Percentiles rank a stretch among this genome's conserved stretches.
phyloP scores from a whole-genome alignment of 1,284 basidiomycete species.

The Puccinia novopanici region DNA sequence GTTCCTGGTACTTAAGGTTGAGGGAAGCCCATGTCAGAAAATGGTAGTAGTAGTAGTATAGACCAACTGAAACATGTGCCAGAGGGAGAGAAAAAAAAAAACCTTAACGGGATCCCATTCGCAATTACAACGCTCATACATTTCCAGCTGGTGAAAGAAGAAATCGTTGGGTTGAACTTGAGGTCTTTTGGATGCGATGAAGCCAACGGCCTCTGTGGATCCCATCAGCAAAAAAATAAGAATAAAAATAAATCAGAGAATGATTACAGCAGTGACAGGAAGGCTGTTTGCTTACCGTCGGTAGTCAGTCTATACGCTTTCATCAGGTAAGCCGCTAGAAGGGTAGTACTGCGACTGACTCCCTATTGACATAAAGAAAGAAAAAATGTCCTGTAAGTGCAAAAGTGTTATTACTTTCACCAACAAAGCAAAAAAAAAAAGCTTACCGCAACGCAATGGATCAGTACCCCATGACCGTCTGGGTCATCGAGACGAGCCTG shows the following conservation, averaged over 20 bases:
- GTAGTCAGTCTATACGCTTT: conserved; percentile 37
- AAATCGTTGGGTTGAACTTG: conserved; percentile 49
- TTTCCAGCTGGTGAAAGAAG: conserved; percentile 46
- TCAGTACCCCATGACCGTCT: conserved; percentile 14
- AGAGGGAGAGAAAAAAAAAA: neutral
- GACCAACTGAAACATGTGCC: neutral
- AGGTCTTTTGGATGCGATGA: conserved; percentile 39
- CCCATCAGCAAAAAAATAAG: neutral
- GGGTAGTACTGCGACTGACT: conserved; percentile 33
- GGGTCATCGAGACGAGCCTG: conserved; percentile 26
- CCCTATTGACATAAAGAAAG: conserved; percentile 12
- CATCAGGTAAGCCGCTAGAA: conserved; percentile 46
- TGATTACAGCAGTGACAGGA: neutral
- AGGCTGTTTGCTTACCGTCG: neutral
- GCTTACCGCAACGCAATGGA: conserved; percentile 49
- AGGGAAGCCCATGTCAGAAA: neutral
- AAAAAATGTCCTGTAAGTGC: neutral
- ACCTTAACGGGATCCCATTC: conserved; percentile 44
- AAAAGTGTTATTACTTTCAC: neutral
- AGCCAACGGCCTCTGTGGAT: conserved; percentile 25
- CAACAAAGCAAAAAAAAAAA: neutral
- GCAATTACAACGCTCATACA: conserved; percentile 44
- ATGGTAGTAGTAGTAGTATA: too few relatives aligned
- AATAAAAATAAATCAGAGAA: neutral
- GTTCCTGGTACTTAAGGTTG: conserved; percentile 32